Percentiles rank a stretch among this genome's conserved stretches.
These are phyloP conservation scores for Cutaneotrichosporon sp. DNA, from an alignment of 1,284 basidiomycete species.

Conservation along the genomic window DNA sequence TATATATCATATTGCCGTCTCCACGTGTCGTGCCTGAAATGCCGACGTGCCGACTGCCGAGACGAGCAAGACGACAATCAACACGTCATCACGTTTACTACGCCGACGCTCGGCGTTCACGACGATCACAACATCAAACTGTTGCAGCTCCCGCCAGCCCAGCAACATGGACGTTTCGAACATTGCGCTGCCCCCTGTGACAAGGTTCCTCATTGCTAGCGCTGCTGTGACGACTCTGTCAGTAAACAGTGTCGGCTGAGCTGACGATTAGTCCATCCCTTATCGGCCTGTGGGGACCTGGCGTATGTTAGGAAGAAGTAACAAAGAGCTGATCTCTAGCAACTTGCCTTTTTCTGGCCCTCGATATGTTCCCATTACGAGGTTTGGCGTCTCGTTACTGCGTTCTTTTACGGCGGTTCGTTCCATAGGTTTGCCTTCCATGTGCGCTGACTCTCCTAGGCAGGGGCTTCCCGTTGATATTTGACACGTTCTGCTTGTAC, in stretches of 20 bases:
- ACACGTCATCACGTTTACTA: neutral
- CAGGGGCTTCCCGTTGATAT: constrained; percentile 35
- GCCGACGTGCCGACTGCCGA: too few species aligned
- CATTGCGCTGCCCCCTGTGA: constrained; percentile 1
- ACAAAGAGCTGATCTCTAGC: neutral
- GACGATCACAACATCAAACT: neutral
- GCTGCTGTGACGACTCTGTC: constrained; percentile 2
- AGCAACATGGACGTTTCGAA: neutral
- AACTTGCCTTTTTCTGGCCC: neutral
- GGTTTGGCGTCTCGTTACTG: constrained; percentile 41
- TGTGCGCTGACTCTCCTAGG: constrained; percentile 13
- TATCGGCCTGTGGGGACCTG: neutral
- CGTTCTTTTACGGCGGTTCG: constrained; percentile 44
- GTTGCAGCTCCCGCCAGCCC: too few species aligned
- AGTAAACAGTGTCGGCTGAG: neutral
- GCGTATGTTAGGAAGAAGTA: too few species aligned
- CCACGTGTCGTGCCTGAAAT: neutral
- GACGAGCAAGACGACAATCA: too few species aligned
- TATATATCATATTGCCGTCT: too few species aligned
- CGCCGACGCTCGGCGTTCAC: neutral
- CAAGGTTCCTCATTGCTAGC: neutral
- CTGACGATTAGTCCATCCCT: neutral
- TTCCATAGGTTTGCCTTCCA: neutral
- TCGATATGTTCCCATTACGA: neutral
- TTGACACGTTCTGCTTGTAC: constrained; percentile 44